Percentiles rank a stretch among this genome's conserved stretches.
Conservation (phyloP, 257 asterid species). For the Cordia subcordata region DNA sequence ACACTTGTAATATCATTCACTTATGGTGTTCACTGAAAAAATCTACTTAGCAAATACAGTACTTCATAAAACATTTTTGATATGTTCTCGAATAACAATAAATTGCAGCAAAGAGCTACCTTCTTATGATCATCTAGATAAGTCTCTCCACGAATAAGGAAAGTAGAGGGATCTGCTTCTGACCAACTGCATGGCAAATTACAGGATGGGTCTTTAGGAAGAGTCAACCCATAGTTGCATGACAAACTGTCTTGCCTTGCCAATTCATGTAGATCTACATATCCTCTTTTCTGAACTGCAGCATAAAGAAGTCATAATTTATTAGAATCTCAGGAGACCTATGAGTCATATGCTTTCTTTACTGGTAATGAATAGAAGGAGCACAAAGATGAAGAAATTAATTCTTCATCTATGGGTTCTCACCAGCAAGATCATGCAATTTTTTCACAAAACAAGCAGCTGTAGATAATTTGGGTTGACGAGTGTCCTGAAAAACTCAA, state of each 20-base stretch:
- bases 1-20: no score
- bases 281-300: conserved; percentile 91
- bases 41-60: no score
- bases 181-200: conserved; percentile 88
- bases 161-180: conserved; percentile 74
- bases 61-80: not conserved
- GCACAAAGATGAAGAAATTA: conserved; percentile 1
- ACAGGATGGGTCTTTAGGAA: conserved; percentile 78
- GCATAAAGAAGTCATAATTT: conserved; percentile 20
- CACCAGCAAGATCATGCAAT: conserved; percentile 93
- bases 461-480: conserved; percentile 75
- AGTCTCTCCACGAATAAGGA: conserved; percentile 88
- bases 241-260: conserved; percentile 63
- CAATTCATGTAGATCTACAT: conserved; percentile 81
- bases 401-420: conserved; percentile 13
- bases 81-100: not conserved
- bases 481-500: conserved; percentile 54
- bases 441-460: conserved; percentile 92
- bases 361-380: conserved; percentile 5
- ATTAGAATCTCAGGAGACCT: conserved; percentile 15
- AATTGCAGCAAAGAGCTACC: conserved; percentile 41
- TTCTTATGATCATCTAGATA: conserved; percentile 84
- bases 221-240: conserved; percentile 84
- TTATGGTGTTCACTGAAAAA: no score
- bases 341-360: not conserved